A percentile compares a stretch with the other conserved stretches of the same genome.
Conservation (phyloP, 164 flowering plant species). For the Annona cherimola region DNA sequence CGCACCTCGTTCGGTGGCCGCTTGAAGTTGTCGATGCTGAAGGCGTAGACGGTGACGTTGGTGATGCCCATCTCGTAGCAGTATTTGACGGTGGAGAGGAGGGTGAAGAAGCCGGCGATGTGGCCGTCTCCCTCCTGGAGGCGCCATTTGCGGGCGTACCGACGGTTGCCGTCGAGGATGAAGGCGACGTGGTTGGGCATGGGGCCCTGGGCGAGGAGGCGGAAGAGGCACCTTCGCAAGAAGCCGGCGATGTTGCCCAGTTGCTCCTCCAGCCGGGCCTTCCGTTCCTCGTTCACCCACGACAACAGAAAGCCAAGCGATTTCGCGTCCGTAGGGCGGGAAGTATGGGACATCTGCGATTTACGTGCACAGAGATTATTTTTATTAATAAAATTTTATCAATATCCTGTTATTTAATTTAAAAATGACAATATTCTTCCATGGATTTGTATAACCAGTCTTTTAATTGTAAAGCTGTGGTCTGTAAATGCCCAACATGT, state of each 20-base stretch:
- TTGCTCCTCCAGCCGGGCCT: neutral
- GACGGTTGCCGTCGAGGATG: slow-evolving; percentile 66
- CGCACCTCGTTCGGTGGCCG: slow-evolving; percentile 63
- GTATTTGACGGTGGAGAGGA: slow-evolving; percentile 44
- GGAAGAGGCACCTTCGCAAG: slow-evolving; percentile 25
- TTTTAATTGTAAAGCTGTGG: too few relatives aligned
- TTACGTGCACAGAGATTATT: too few relatives aligned
- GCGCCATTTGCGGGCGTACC: slow-evolving; percentile 42
- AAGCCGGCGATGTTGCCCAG: slow-evolving; percentile 6
- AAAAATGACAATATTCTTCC: too few relatives aligned
- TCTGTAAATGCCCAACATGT: too few relatives aligned
- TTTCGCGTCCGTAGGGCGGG: too few relatives aligned
- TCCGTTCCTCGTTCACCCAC: too few relatives aligned
- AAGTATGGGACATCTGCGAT: too few relatives aligned
- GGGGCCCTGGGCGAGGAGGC: slow-evolving; percentile 46
- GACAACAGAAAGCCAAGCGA: too few relatives aligned
- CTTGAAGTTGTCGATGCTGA: slow-evolving; percentile 83
- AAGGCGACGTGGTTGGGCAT: slow-evolving; percentile 58
- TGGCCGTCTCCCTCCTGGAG: slow-evolving; percentile 43
- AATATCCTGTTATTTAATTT: too few relatives aligned
- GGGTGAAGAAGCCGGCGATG: slow-evolving; percentile 40
- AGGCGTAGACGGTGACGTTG: slow-evolving; percentile 64
- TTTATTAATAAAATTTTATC: too few relatives aligned
- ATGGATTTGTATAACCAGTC: too few relatives aligned
- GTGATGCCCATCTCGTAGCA: slow-evolving; percentile 68